Conservation (phyloP, 305 asterid genomes). For the Coffea humblotiana region DNA sequence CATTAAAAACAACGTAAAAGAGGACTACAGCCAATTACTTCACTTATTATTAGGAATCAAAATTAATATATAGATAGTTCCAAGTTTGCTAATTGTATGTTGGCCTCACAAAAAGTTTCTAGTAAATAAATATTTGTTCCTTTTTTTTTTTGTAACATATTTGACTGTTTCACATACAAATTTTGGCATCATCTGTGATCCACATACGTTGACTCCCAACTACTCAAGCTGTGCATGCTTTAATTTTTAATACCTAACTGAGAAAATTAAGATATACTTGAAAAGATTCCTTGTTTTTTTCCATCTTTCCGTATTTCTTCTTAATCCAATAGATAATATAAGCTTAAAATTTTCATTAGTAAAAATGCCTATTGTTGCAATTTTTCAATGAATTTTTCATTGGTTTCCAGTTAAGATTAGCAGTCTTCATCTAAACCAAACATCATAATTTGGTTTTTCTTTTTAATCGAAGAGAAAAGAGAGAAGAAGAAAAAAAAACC, state of each 20-base stretch:
- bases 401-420: neutral
- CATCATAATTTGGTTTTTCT: neutral
- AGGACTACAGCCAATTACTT: neutral
- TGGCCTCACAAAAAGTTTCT: neutral
- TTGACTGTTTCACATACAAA: neutral
- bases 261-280: neutral
- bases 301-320: neutral
- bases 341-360: too few species aligned
- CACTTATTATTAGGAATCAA: neutral
- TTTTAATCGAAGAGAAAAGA: neutral
- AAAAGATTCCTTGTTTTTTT: neutral
- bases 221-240: neutral
- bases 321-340: neutral
- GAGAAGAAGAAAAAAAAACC: too few species aligned
- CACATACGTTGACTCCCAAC: constrained; percentile 2
- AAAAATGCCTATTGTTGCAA: neutral
- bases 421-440: neutral
- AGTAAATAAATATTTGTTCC: neutral
- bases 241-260: neutral
- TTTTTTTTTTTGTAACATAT: too few species aligned
- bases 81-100: neutral
- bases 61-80: neutral
- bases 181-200: neutral
- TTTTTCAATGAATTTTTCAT: neutral
- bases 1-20: neutral